Evolutionary conservation across 1,284 basidiomycete species (phyloP), one percentile per base, ranked within the genome.

Genomic region (Irpex lacteus): DNA sequence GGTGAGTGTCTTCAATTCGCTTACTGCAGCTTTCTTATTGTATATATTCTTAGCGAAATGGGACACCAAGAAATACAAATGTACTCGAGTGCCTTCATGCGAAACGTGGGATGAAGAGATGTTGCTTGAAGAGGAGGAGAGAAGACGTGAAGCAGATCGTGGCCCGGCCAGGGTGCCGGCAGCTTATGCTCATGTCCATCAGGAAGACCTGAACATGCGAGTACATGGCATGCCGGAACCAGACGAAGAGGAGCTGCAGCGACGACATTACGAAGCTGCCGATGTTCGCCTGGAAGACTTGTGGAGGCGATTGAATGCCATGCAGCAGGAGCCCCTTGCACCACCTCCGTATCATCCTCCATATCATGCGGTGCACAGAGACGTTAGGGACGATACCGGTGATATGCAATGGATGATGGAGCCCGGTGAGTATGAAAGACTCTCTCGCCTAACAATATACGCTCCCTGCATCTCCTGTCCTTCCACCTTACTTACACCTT

Each of bases 31-130:
- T 32, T 34, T 13, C 21, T 63, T 40, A 55, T 15, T 37, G 34
- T n/a, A 34, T 8, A n/a, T 1, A 15, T 5, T 26, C 38, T 3
- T 60, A 77, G 76, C 76, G 26, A 61, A 71, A 8, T 75, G 76
- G 73, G 71, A 73, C 56, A 53, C 21, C 8, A 9, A 53, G 18
- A 58, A 60, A 7, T 68, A 68, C 4, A 62, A 63, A 11, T 80
- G 78, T 65, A 74, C 54, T 11, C 54, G 54, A 5, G 19, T 34
- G 15, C 54, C 54, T 2, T 34, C 54, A 1, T 80, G 79, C 64
- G 72, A 73, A 1, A 69, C 79, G 3, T 80, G 78, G 78, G 78
- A 80, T 60, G 78, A 80, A 58, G 71, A 77, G 7, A 76, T 77
- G 73, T 67, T 80, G 0, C 70, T 80, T 26, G 78, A 77, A 63